A percentile compares a stretch with the other conserved stretches of the same genome.
Evolutionary conservation across 257 asterid genomes (phyloP).

Genomic region (Parsonsia alboflavescens): DNA sequence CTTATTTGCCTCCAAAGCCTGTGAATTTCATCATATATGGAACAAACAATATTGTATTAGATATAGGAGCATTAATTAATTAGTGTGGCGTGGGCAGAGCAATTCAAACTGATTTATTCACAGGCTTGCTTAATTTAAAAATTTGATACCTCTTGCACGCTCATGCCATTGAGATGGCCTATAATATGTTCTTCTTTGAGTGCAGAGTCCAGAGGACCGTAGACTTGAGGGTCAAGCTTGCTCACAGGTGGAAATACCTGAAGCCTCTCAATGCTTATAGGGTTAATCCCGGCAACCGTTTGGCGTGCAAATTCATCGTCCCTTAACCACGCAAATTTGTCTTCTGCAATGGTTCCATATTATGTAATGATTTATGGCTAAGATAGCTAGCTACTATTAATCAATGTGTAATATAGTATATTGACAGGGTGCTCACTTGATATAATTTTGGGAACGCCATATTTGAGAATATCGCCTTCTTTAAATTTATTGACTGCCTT

Average conservation of each 20-base stretch:
- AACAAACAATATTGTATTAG: not conserved
- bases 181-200: slow-evolving; percentile 75
- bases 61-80: too few relatives aligned
- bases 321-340: slow-evolving; percentile 85
- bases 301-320: slow-evolving; percentile 95
- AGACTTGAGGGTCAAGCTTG: slow-evolving; percentile 70
- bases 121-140: not conserved
- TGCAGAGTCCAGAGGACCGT: slow-evolving; percentile 82
- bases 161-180: slow-evolving; percentile 80
- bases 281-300: slow-evolving; percentile 87
- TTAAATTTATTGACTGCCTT: slow-evolving; percentile 62
- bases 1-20: slow-evolving; percentile 78
- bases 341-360: slow-evolving; percentile 44
- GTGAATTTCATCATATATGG: not conserved
- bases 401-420: too few relatives aligned
- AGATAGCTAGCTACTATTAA: too few relatives aligned
- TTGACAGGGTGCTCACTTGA: slow-evolving; percentile 42
- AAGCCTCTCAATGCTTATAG: slow-evolving; percentile 77
- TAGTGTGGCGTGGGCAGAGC: not conserved
- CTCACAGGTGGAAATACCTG: slow-evolving; percentile 69
- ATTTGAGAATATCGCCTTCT: slow-evolving; percentile 79
- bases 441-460: slow-evolving; percentile 69
- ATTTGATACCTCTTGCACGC: slow-evolving; percentile 61
- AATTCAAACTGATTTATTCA: not conserved
- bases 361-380: too few relatives aligned